Evolutionary conservation across 148 eudicot genomes (phyloP), one percentile per base, ranked within the genome.

Genomic region (Cornus suecica): DNA sequence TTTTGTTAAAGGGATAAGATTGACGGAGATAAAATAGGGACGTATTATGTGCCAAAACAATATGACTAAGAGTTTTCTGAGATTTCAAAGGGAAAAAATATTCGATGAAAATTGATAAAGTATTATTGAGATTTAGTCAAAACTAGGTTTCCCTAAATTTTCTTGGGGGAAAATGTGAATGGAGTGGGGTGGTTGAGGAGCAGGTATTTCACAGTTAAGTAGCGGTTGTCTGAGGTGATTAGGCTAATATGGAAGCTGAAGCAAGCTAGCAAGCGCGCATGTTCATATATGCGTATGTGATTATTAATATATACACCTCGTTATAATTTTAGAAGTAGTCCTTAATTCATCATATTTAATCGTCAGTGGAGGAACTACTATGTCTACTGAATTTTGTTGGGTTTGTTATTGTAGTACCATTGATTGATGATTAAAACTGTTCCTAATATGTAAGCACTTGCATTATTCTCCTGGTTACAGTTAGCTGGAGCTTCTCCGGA

Each of bases 401-500:
- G 45, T 41, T 41, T 41, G 29, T 26, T 26, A 2, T 9, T 37
- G 41, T 9, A 52, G n/a, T 48, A 48, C 54, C 54, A 48, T 48
- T 48, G 4, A 48, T 48, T 48, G 54, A 16, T 11, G 54, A 48
- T 32, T 68, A 2, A 54, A 73, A 65, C 8, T 82, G 16, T 68
- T 31, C 65, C 68, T 68, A 69, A 37, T 20, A 10, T 13, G 56
- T 8, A 42, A 61, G 28, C 41, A 16, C 22, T 77, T 70, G 6
- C 45, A 56, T n/a, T n/a, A n/a, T 45, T 29, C 22, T 51, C 48
- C 10, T 26, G 30, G 29, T 66, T 76, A 24, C 82, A 91, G 96
- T 76, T 91, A 27, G 75, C 85, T 28, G 93, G 90, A 68, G 85
- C 90, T 52, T 86, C 90, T 52, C 87, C 90, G 1, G 97, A 91